Evolutionary conservation across 2,329 filamentous ascomycete species (phyloP), one percentile per base, ranked within the genome.

Genomic region (Samsoniella hepiali): DNA sequence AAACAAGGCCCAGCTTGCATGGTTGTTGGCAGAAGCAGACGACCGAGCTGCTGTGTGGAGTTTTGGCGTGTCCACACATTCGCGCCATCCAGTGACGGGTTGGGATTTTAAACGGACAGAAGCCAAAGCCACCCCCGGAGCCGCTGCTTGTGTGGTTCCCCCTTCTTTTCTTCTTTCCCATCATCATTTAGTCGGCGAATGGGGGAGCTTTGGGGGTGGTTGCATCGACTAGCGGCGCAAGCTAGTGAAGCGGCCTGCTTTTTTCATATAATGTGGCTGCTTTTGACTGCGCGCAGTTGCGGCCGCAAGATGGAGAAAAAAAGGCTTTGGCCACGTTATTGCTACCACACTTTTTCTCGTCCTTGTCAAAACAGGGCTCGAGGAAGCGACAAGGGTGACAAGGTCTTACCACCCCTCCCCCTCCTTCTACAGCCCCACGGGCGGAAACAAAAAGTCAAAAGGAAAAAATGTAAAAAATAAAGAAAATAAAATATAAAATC

Each of bases 31-130:
- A 13, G 55, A 22, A 22, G 22, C 22, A 22, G 22, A 22, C 22
- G 22, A 22, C 27, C 7, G 54, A 38, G 27, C 22, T 17, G 4
- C 9, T 47, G n/a, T 42, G 55, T 45, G 55, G 55, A 58, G 55
- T 27, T 47, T 22, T 22, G 22, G 22, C 27, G 27, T 45, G 55
- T 36, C 40, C 55, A 57, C 55, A 22, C n/a, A 34, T 27, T 22
- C 22, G 22, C 11, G 32, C 17, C 32, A 17, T 22, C 51, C 51
- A 56, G 53, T 56, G 22, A 47, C 56, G n/a, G 57, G 31, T 59
- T 50, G 58, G 22, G 58, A 54, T 45, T 54, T 61, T 54, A 61
- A 47, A 54, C 58, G 58, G 58, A 61, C 58, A 61, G 58, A 61
- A 61, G 58, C 29, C 45, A 61, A 29, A 61, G 58, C 47, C 58